phyloP scores from a whole-genome alignment of 495 filamentous ascomycete genomes.

The Penicillium pulvis region DNA sequence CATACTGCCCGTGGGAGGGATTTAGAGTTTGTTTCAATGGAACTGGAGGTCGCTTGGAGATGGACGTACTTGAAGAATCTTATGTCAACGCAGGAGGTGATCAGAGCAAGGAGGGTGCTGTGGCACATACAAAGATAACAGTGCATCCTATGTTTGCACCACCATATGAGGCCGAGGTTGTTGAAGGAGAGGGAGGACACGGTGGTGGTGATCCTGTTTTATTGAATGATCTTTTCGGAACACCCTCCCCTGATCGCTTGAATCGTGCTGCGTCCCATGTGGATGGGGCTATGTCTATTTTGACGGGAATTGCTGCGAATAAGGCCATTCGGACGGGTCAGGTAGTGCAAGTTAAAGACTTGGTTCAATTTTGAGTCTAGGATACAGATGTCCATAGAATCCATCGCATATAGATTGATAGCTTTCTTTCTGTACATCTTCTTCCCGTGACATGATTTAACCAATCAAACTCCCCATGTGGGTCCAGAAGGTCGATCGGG shows the following conservation, averaged over 20 bases:
- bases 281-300: conserved; percentile 56
- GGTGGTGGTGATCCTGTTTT: conserved; percentile 37
- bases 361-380: conserved; percentile 21
- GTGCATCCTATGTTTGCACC: conserved; percentile 35
- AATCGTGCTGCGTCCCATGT: conserved; percentile 43
- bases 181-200: conserved; percentile 30
- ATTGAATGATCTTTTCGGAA: conserved; percentile 35
- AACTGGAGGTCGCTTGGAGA: conserved; percentile 33
- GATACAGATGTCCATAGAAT: neutral
- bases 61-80: conserved; percentile 36
- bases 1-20: conserved; percentile 40
- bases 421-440: no score
- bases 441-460: no score
- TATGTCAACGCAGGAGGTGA: conserved; percentile 40
- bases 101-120: conserved; percentile 33
- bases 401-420: no score
- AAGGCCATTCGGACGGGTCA: conserved; percentile 54
- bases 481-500: no score
- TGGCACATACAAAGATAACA: conserved; percentile 50
- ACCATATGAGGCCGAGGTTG: conserved; percentile 29
- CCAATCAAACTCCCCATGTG: no score
- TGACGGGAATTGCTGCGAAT: conserved; percentile 61
- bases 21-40: conserved; percentile 38
- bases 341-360: conserved; percentile 30
- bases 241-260: conserved; percentile 19